Evolutionary conservation across 495 filamentous ascomycete genomes (phyloP), one percentile per base, ranked within the genome.

Genomic region (Xylaria palmicola): DNA sequence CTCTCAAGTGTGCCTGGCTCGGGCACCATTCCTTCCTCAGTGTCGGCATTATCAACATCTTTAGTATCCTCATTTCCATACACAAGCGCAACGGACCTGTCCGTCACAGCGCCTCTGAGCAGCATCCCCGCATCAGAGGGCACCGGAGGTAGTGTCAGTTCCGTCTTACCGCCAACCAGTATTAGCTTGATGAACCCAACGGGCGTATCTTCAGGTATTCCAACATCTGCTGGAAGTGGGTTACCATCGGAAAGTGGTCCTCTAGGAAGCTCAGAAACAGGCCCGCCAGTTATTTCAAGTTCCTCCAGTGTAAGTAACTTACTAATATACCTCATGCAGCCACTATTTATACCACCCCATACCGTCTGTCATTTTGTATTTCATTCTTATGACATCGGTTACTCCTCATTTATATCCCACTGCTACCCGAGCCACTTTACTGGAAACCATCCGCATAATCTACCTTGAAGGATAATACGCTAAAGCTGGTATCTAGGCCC

Each of bases 231-330:
- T n/a, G 36, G 48, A 27, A 50, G 1, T 22, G 44, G 2, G n/a
- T 5, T 39, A 9, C 22, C 56, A 29, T 40, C 15, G 12, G 10
- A 19, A 37, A 12, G n/a, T 36, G 30, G 19, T 29, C 30, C 44
- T 27, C 6, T 37, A 32, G 56, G 24, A 41, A 29, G 17, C 22
- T 4, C 17, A 20, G 19, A 27, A 24, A 27, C 56, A 20, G 51
- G 36, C 34, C 41, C 56, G 20, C 13, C 19, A n/a, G 9, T 20
- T 29, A 24, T 15, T 32, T 32, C 56, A n/a, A 24, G 20, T 29
- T 22, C 34, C 8, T 39, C 26, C 8, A 51, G 36, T 26, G 56
- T 59, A 50, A 59, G 56, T 51, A n/a, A 10, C 39, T 34, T 9
- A 45, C 24, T 32, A 24, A 3, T 9, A 37, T 17, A 53, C 51